A percentile compares a stretch with the other conserved stretches of the same genome.
Evolutionary conservation across 352 stramenopile species (phyloP).

Genomic region (Pythium dissotocum): DNA sequence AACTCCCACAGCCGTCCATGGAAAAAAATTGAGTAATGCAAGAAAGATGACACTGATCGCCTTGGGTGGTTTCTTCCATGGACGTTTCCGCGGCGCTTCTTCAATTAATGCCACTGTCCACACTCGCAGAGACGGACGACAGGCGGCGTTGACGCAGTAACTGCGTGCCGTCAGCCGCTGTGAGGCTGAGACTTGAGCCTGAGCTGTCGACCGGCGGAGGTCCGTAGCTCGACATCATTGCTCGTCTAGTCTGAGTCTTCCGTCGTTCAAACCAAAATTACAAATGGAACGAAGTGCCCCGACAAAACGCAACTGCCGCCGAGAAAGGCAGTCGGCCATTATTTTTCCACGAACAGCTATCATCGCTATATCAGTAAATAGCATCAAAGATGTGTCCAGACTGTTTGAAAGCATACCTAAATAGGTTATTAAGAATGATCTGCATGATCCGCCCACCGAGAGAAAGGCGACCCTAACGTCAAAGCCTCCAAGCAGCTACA

Average conservation of each 20-base stretch:
- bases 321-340: neutral
- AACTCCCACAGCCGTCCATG: neutral
- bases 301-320: neutral
- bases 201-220: neutral
- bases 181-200: neutral
- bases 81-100: neutral
- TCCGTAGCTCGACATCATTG: neutral
- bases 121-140: neutral
- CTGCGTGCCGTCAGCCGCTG: neutral
- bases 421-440: neutral
- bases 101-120: neutral
- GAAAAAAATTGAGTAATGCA: neutral
- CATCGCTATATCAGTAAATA: neutral
- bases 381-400: neutral
- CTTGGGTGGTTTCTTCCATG: neutral
- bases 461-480: neutral
- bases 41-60: neutral
- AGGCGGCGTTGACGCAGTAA: neutral
- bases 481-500: neutral
- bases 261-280: neutral
- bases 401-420: neutral
- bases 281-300: slow-evolving; percentile 1
- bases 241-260: neutral
- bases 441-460: neutral
- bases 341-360: neutral